phyloP scores from a whole-genome alignment of 768 basidiomycete species.

The Epithele typhae region DNA sequence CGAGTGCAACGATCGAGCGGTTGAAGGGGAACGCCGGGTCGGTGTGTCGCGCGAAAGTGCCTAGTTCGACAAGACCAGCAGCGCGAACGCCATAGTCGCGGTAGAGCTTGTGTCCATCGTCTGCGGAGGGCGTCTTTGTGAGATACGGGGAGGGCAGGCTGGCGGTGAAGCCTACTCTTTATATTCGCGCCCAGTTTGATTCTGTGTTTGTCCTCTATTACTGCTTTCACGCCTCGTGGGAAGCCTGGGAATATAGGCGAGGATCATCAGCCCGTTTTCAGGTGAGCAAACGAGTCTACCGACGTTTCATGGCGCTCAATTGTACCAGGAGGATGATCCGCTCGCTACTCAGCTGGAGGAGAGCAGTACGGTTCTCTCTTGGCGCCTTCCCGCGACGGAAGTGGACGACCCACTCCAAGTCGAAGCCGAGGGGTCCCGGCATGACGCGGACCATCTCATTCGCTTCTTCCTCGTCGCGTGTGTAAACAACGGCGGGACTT shows the following conservation, averaged over 20 bases:
- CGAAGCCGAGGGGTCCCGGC: slow-evolving; percentile 45
- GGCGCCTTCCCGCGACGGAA: slow-evolving; percentile 22
- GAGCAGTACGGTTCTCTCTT: slow-evolving; percentile 34
- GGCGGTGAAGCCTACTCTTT: slow-evolving; percentile 30
- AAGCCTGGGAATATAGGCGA: slow-evolving; percentile 29
- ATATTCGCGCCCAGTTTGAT: slow-evolving; percentile 48
- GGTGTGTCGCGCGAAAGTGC: slow-evolving; percentile 35
- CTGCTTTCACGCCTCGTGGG: slow-evolving; percentile 38
- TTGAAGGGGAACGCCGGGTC: slow-evolving; percentile 35
- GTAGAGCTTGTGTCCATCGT: slow-evolving; percentile 45
- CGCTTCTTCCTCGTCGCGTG: slow-evolving; percentile 36
- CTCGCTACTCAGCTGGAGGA: slow-evolving; percentile 43
- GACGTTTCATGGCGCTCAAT: slow-evolving; percentile 39
- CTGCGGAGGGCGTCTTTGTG: slow-evolving; percentile 20
- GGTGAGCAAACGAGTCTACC: too few relatives aligned
- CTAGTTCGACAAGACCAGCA: slow-evolving; percentile 42
- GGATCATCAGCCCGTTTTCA: slow-evolving; percentile 5
- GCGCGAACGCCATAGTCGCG: slow-evolving; percentile 42
- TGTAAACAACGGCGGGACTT: slow-evolving; percentile 35
- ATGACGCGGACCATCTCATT: slow-evolving; percentile 34
- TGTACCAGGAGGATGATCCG: slow-evolving; percentile 43
- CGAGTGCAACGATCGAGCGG: slow-evolving; percentile 39
- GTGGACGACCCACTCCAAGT: slow-evolving; percentile 45
- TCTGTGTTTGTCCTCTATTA: slow-evolving; percentile 38
- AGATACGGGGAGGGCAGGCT: not conserved